phyloP scores from a whole-genome alignment of 495 filamentous ascomycete genomes.

The Xylaria sp. region DNA sequence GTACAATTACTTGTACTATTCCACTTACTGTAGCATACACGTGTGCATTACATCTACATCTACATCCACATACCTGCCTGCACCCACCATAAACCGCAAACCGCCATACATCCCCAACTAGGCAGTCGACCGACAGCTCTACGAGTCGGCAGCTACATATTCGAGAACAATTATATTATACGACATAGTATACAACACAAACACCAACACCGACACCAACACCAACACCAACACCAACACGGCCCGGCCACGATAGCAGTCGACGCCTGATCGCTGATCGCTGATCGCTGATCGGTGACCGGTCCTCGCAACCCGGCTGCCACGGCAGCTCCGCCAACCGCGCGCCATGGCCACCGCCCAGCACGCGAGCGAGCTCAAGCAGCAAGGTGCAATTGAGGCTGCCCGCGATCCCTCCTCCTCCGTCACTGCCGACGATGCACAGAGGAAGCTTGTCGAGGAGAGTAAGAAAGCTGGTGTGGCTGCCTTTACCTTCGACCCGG shows the following conservation, averaged over 20 bases:
- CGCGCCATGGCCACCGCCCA: conserved; percentile 49
- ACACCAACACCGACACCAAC: no score
- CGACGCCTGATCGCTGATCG: conserved; percentile 18
- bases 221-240: background rate
- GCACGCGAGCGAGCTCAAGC: conserved; percentile 69
- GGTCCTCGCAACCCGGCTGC: conserved; percentile 30
- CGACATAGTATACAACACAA: no score
- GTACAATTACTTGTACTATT: no score
- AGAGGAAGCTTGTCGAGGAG: conserved; percentile 75
- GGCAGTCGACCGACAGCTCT: background rate
- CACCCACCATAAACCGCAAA: background rate
- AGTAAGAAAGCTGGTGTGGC: conserved; percentile 75
- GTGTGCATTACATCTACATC: conserved; percentile 15
- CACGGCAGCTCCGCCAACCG: conserved; percentile 28
- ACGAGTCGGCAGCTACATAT: background rate
- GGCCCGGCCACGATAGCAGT: background rate
- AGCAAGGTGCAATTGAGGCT: conserved; percentile 77
- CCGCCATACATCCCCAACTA: background rate
- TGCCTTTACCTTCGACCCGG: conserved; percentile 85
- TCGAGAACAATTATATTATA: conserved; percentile 5
- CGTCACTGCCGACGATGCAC: conserved; percentile 72
- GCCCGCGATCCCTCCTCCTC: conserved; percentile 69
- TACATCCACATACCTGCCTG: background rate
- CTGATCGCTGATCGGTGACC: no score
- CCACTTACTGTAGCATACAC: background rate